phyloP scores from a whole-genome alignment of 2,329 filamentous ascomycete species.

The Pestalotiopsis sp. region DNA sequence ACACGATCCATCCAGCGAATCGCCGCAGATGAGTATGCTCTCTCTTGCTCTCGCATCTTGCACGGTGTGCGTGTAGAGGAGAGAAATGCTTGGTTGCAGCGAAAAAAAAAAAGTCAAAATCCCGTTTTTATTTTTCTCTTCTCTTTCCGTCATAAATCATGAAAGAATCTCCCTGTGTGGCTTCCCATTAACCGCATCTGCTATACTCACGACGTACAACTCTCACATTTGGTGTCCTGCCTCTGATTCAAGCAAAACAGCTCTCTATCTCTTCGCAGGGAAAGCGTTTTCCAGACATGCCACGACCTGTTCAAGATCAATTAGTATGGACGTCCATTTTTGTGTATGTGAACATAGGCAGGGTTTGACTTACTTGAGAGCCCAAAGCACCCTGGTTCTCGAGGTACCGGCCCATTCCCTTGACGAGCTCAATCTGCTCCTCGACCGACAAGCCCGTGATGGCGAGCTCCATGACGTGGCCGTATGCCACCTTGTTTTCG shows the following conservation, averaged over 20 bases:
- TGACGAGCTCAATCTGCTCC: slow-evolving; percentile 84
- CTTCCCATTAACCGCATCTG: not conserved
- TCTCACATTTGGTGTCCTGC: not conserved
- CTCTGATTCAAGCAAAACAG: not conserved
- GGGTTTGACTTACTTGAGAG: slow-evolving; percentile 35
- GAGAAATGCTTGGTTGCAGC: not conserved
- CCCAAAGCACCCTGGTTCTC: slow-evolving; percentile 61
- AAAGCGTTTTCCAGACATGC: slow-evolving; percentile 9
- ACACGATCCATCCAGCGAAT: not conserved
- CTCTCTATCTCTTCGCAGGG: slow-evolving; percentile 3
- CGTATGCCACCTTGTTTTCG: slow-evolving; percentile 80
- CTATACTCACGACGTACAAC: not conserved
- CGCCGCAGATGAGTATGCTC: not conserved
- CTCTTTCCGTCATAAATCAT: slow-evolving; percentile 9
- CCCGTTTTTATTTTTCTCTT: not conserved
- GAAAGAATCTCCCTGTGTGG: not conserved
- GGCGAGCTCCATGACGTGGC: slow-evolving; percentile 84
- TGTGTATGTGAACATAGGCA: not conserved
- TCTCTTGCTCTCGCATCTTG: not conserved
- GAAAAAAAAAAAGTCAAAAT: not conserved
- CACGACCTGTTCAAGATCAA: not conserved
- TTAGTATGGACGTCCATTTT: not conserved
- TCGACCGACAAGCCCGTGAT: slow-evolving; percentile 87
- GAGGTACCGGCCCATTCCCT: slow-evolving; percentile 64
- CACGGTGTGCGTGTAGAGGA: not conserved